phyloP scores from a whole-genome alignment of 208 protist species.

The Acanthamoeba castellanii region DNA sequence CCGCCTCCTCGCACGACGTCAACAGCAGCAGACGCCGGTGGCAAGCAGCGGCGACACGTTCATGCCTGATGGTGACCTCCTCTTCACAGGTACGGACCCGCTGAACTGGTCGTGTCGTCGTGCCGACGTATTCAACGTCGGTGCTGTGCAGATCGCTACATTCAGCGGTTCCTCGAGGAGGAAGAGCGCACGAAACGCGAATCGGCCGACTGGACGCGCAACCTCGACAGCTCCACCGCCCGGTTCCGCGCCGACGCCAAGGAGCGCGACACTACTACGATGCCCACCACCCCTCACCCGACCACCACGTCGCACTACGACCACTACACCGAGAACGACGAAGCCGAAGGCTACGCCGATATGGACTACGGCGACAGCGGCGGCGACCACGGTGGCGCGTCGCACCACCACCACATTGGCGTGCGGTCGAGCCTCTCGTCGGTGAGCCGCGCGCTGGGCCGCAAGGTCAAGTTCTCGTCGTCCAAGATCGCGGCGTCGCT shows the following conservation, averaged over 20 bases:
- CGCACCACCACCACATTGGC: neutral
- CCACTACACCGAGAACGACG: neutral
- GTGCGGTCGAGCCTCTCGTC: neutral
- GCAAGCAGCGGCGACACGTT: neutral
- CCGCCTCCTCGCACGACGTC: neutral
- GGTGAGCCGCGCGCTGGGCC: neutral
- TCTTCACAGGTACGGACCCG: neutral
- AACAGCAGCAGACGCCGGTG: neutral
- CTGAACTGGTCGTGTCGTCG: neutral
- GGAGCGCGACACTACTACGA: neutral
- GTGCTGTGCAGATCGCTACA: neutral
- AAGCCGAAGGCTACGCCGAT: neutral
- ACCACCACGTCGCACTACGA: neutral
- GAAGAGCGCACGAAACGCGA: neutral
- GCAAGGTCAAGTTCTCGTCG: neutral
- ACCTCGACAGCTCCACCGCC: neutral
- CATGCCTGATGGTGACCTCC: neutral
- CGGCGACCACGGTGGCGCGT: neutral
- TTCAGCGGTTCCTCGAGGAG: slow-evolving; percentile 9
- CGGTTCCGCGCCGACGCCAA: neutral
- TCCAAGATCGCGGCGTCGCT: neutral
- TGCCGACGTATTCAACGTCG: neutral
- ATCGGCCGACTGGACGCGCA: neutral
- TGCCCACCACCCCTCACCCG: too few species aligned
- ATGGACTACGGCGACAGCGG: neutral